Base-by-base conservation (phyloP, 139 green algal genomes). In the Penium margaritaceum region DNA sequence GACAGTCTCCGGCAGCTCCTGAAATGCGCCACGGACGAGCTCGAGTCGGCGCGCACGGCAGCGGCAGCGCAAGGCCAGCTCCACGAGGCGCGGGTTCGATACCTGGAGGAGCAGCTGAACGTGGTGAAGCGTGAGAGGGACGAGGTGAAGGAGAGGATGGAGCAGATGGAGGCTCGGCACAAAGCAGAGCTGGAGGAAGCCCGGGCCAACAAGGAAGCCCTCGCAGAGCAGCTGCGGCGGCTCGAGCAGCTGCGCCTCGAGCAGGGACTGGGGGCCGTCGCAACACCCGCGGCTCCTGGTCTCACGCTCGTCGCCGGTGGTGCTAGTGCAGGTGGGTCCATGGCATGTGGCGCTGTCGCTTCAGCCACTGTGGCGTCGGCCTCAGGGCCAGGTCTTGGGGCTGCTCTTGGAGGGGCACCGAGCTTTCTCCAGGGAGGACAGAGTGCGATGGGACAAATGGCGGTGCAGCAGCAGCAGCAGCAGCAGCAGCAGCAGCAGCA, bases 21-120 rank as follows among this genome's bases (percentile, higher is more conserved):
- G 6, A 51, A 68, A 30, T 51, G 34, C 62, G 62, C 62, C 5
- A 68, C 36, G 62, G 35, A 51, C 7, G 62, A 68, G 35, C 62
- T 68, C 0, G 32, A 68, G 35, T 46, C 62, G 21, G 36, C 62
- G 35, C 34, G 62, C 34, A 51, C 62, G 17, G 62, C 62, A 6
- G 62, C 62, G 21, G 62, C 62, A 7, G 62, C 62, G 19, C 62
- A 68, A 34, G 34, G 35, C 21, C 62, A 68, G 62, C 62, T 68
- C 21, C 62, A 68, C 34, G 62, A 68, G 34, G 62, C 62, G 36
- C 62, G 62, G 21, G 62, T 51, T 33, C 62, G 36, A 33, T 53
- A 46, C 35, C 62, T 68, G 35, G 62, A 68, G 62, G 62, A 68
- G 62, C 62, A 68, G 35, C 35, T 68, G 21, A 46, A 35, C 62